These are phyloP conservation scores for Paramyrothecium sp. DNA, from an alignment of 2,329 filamentous ascomycete species.

Conservation along the genomic window DNA sequence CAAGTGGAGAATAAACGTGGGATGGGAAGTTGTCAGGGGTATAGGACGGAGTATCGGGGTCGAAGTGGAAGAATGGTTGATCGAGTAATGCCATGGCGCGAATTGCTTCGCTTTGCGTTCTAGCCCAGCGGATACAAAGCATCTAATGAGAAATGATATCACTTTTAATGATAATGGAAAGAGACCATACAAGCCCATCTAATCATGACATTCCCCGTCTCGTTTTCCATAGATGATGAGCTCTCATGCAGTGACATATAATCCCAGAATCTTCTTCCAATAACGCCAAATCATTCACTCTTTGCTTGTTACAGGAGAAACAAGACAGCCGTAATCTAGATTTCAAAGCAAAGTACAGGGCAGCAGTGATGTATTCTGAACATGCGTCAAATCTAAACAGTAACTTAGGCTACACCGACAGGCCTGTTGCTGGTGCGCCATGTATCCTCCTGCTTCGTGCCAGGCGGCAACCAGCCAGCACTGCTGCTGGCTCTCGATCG, in stretches of 20 bases:
- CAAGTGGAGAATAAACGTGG: constrained; percentile 76
- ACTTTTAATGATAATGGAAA: neutral
- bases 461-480: constrained; percentile 67
- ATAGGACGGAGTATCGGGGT: constrained; percentile 73
- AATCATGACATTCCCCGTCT: neutral
- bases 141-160: neutral
- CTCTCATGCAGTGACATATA: neutral
- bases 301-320: neutral
- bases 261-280: neutral
- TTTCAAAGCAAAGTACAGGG: neutral
- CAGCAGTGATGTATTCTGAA: neutral
- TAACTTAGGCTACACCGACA: neutral
- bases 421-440: constrained; percentile 54
- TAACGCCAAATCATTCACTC: neutral
- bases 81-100: constrained; percentile 50
- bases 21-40: constrained; percentile 72
- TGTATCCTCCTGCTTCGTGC: constrained; percentile 83
- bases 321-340: neutral
- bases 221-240: neutral
- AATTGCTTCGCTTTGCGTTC: neutral
- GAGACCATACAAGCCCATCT: neutral
- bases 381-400: neutral
- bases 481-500: constrained; percentile 39
- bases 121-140: neutral
- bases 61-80: constrained; percentile 76